Evolutionary conservation across 345 rosid genomes (phyloP).

Genomic region (Eutrema yunnanense): DNA sequence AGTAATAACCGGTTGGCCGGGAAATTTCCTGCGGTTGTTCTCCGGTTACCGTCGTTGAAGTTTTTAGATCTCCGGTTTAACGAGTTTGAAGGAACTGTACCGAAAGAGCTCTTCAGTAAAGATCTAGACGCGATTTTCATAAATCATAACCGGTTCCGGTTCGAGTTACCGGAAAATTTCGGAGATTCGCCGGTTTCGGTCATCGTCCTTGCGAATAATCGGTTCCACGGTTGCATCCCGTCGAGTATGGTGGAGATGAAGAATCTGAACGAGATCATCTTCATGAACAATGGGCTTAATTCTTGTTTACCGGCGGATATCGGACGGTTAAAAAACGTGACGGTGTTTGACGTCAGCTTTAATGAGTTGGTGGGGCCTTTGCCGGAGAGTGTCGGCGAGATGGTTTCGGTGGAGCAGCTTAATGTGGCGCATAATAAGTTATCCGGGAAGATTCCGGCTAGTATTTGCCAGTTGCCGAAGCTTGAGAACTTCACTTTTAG

Average conservation of each 20-base stretch:
- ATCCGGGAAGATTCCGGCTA: constrained; percentile 49
- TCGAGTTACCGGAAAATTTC: constrained; percentile 55
- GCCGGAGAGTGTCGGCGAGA: constrained; percentile 46
- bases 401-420: constrained; percentile 65
- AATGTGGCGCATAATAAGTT: constrained; percentile 69
- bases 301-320: constrained; percentile 64
- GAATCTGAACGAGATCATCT: constrained; percentile 56
- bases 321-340: constrained; percentile 47
- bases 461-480: constrained; percentile 56
- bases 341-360: constrained; percentile 61
- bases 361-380: constrained; percentile 56
- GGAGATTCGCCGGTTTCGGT: constrained; percentile 80
- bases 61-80: constrained; percentile 70
- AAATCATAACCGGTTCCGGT: constrained; percentile 62
- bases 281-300: constrained; percentile 56
- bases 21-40: constrained; percentile 52
- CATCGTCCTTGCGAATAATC: constrained; percentile 66
- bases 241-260: constrained; percentile 62
- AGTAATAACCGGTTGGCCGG: constrained; percentile 80
- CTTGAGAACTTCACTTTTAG: constrained; percentile 59
- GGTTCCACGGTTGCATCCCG: constrained; percentile 67
- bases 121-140: constrained; percentile 65
- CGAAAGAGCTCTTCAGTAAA: constrained; percentile 57
- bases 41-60: constrained; percentile 49
- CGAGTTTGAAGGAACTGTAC: constrained; percentile 70